Base-by-base conservation (phyloP, 2,329 filamentous ascomycete species). In the Paecilomyces sp. region DNA sequence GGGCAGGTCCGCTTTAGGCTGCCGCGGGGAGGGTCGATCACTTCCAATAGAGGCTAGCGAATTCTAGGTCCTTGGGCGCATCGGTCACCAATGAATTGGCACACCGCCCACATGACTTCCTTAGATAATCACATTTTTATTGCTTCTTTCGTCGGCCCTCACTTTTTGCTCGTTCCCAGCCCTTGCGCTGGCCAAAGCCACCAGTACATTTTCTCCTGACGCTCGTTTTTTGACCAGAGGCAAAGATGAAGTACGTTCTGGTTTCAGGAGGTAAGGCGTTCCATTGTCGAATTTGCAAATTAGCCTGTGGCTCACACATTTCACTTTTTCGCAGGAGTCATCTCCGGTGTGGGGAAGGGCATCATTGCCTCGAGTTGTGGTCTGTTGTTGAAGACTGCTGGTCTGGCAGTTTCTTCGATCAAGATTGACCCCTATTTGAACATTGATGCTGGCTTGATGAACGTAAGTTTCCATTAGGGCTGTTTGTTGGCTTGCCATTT, bases 341-440 rank as follows among this genome's bases (percentile, higher is more conserved):
- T 74, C 50, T 70, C 69, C 59, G 77, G 77, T 62, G 76, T 80
- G 57, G 77, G 77, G 58, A 80, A 79, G 67, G 86, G 80, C 74
- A 84, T 87, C 58, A 87, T 87, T 73, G 84, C 88, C 74, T 89
- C 86, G 67, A 87, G 84, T 59, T 86, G 87, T 36, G 88, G 88
- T 56, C 79, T 91, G 65, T 80, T 93, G 64, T 85, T 93, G 67
- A 92, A 94, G 82, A 91, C 89, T 13, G 80, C 87, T 64, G 90
- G 90, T 56, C 80, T 92, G 61, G 91, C 89, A 79, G 84, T 87
- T 67, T 83, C 85, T 55, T 83, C 83, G 51, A 88, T 87, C 79
- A 88, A 88, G 76, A 82, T 88, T 72, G 86, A 90, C 71, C 87
- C 88, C 1, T 90, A 90, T 74, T 84, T 90, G 78, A 89, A 89